Evolutionary conservation across 345 rosid genomes (phyloP), one percentile per base, ranked within the genome.

Genomic region (Linum usitatissimum): DNA sequence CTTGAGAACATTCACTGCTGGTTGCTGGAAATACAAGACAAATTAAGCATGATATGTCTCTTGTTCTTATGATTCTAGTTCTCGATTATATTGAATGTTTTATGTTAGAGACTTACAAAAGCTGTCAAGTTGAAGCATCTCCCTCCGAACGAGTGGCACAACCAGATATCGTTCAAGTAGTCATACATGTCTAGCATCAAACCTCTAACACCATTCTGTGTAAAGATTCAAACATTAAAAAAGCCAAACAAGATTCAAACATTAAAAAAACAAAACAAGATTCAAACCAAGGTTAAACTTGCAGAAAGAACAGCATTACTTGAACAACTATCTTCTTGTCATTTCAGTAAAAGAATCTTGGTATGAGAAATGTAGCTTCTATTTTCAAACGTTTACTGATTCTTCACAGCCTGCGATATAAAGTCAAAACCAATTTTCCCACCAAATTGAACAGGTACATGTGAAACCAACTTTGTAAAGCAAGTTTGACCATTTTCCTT

Each of bases 101-200:
- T 10, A 45, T 10, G 17, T 19, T 18, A n/a, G 12, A 55, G 13
- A 61, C 76, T 68, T 64, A 68, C 77, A 61, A 73, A 73, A 64
- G 76, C 70, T 23, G 76, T 68, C 18, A 60, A 60, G 70, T 61
- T 73, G 70, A 64, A 68, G 60, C 73, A 73, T 17, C 65, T 61
- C 61, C 77, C 70, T 55, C 73, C 73, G 20, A 65, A 68, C 20
- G 70, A 73, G 12, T 73, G 73, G 57, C 77, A 65, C 66, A 73
- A 57, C 77, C 77, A 73, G 34, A 68, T 57, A 62, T 68, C 77
- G 61, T 73, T 73, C 61, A 34, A 18, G 61, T 60, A 68, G 69
- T 73, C 77, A 53, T 68, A 73, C 73, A 73, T 56, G 30, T 73
- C 77, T 13, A 68, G 63, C 76, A 73, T 73, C 51, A 68, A 65